These are phyloP conservation scores for Apiotrichum siamense DNA, from an alignment of 1,284 basidiomycete genomes.

Conservation along the genomic window DNA sequence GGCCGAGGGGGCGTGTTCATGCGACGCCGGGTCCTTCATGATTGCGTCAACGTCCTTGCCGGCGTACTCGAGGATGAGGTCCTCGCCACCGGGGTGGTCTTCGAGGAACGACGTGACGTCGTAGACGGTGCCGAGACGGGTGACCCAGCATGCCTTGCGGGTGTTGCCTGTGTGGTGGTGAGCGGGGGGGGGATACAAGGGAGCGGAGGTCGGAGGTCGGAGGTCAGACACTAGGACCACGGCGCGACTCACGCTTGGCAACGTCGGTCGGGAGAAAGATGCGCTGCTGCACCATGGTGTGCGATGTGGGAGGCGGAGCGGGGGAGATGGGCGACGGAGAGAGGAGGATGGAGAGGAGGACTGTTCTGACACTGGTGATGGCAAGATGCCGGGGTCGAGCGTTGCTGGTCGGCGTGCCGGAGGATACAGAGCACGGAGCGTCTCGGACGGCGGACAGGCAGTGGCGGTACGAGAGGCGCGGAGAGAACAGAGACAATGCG, in stretches of 20 bases:
- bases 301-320: no score
- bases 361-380: no score
- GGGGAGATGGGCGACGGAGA: no score
- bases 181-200: background rate
- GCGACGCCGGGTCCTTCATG: constrained; percentile 79
- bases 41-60: constrained; percentile 73
- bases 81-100: constrained; percentile 53
- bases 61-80: constrained; percentile 58
- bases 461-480: no score
- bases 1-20: constrained; percentile 88
- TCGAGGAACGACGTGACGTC: constrained; percentile 50
- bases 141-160: constrained; percentile 40
- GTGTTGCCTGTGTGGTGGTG: constrained; percentile 31
- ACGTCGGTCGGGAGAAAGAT: constrained; percentile 42
- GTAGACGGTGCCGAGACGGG: constrained; percentile 49
- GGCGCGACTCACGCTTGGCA: constrained; percentile 31
- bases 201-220: background rate
- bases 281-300: constrained; percentile 7
- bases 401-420: no score
- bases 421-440: no score
- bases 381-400: no score
- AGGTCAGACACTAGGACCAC: no score
- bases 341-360: no score
- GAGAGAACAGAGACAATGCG: no score
- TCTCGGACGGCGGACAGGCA: no score